Evolutionary conservation across 176 grass and related monocot species (phyloP).

Genomic region (Triticum aestivum): DNA sequence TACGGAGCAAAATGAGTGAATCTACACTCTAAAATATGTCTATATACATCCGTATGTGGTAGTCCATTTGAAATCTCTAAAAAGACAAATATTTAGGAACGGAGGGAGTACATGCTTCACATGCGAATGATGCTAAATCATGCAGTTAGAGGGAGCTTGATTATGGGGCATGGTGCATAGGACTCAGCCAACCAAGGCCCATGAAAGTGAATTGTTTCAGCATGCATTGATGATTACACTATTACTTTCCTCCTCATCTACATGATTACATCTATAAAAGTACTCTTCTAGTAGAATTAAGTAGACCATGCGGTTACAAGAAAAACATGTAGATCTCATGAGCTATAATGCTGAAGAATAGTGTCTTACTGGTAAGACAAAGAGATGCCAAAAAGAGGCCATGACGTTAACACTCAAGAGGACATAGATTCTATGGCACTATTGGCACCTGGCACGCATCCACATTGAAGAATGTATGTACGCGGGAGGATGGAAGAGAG

Average conservation of each 20-base stretch:
- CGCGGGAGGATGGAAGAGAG: not conserved
- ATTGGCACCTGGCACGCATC: not conserved
- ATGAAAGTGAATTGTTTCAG: not conserved
- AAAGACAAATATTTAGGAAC: too few species aligned
- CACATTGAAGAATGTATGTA: not conserved
- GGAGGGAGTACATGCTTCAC: not conserved
- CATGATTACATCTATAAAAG: not conserved
- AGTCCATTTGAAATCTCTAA: too few species aligned
- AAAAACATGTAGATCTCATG: not conserved
- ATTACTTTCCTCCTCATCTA: not conserved
- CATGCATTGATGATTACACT: not conserved
- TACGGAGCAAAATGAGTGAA: too few species aligned
- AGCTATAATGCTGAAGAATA: not conserved
- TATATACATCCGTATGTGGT: too few species aligned
- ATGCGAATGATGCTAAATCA: not conserved
- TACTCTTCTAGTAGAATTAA: not conserved
- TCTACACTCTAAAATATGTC: too few species aligned
- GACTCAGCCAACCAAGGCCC: not conserved
- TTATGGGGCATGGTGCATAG: not conserved
- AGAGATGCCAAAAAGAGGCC: not conserved
- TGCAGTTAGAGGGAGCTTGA: not conserved
- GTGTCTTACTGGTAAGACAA: not conserved
- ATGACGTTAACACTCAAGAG: not conserved
- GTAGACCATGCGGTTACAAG: not conserved
- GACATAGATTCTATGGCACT: not conserved